Evolutionary conservation across 1,284 basidiomycete genomes (phyloP), one percentile per base, ranked within the genome.

Genomic region (Rhodotorula sp.): DNA sequence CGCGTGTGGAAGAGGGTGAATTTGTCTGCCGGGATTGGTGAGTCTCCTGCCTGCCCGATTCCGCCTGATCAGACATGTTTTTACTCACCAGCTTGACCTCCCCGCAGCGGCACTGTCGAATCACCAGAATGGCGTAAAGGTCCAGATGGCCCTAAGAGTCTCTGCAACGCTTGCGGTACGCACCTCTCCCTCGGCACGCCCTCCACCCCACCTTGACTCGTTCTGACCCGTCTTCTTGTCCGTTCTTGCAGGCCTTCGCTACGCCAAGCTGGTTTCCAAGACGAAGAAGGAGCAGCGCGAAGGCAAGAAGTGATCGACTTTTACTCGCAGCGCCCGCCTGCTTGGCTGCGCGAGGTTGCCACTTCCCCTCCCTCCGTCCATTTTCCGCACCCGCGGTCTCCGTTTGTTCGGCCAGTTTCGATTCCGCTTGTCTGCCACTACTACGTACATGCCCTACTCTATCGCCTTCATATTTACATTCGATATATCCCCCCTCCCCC

Each of bases 1-100:
- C 90, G 88, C 1, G 90, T 89, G 82, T 91, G 88, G 91, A 86
- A 88, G 78, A 93, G 89, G 86, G 90, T 88, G 67, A 66, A 81
- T 77, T 70, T 54, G 56, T 73, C 66, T 75, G 68, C 68, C 56
- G 70, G 62, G 67, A 64, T 70, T 70, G 75, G 64, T 66, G 14
- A 44, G 64, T 37, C 4, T 12, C 17, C 37, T 17, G 29, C 17
- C 15, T 17, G 8, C 15, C 1, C 29, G 24, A 18, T 7, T 22
- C 15, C 4, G 4, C 4, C 22, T 45, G 51, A 26, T 8, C 17
- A 20, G 8, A 33, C 20, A 33, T 18, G 20, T 6, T 33, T 4
- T 3, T 2, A 18, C 60, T 51, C 22, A 51, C 46, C 3, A 20
- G 6, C 6, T 8, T 1, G n/a, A 8, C 17, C n/a, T 2, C 6